Conservation (phyloP, 176 grass and related monocot species). For the Cocos nucifera region DNA sequence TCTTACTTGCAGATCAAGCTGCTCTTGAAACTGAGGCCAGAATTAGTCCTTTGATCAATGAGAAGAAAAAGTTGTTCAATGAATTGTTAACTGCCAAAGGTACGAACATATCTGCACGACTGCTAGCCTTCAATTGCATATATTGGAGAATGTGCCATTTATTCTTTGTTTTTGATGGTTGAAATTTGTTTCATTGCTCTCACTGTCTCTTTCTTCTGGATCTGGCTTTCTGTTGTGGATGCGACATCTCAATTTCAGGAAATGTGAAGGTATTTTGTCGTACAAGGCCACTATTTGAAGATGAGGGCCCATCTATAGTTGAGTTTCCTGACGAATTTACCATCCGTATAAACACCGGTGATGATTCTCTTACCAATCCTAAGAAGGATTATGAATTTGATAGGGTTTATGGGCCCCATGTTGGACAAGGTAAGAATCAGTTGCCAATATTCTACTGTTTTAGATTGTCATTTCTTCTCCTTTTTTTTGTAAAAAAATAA, state of each 20-base stretch:
- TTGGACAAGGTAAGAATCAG: slow-evolving; percentile 65
- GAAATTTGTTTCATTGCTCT: slow-evolving; percentile 11
- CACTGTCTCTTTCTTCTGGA: not conserved
- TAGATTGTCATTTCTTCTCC: too few relatives aligned
- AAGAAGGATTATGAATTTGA: slow-evolving; percentile 98
- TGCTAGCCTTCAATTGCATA: too few relatives aligned
- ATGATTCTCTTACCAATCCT: slow-evolving; percentile 81
- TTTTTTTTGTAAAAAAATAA: too few relatives aligned
- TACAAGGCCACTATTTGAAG: slow-evolving; percentile 83
- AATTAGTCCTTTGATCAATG: slow-evolving; percentile 78
- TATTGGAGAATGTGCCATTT: too few relatives aligned
- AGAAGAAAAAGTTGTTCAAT: slow-evolving; percentile 96
- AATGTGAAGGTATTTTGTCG: slow-evolving; percentile 92
- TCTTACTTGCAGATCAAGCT: slow-evolving; percentile 71
- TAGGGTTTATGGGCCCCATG: slow-evolving; percentile 87
- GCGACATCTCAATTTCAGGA: slow-evolving; percentile 43
- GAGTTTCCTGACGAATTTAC: slow-evolving; percentile 96
- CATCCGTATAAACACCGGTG: slow-evolving; percentile 79
- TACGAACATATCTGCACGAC: slow-evolving; percentile 6
- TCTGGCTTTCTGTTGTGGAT: slow-evolving; percentile 2
- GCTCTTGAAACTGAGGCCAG: slow-evolving; percentile 87
- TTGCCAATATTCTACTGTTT: slow-evolving; percentile 4
- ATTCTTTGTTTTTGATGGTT: too few relatives aligned
- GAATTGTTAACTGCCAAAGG: slow-evolving; percentile 85
- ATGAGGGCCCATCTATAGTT: slow-evolving; percentile 55